Base-by-base conservation (phyloP, 2,329 filamentous ascomycete species). In the Pezicula carpinea region DNA sequence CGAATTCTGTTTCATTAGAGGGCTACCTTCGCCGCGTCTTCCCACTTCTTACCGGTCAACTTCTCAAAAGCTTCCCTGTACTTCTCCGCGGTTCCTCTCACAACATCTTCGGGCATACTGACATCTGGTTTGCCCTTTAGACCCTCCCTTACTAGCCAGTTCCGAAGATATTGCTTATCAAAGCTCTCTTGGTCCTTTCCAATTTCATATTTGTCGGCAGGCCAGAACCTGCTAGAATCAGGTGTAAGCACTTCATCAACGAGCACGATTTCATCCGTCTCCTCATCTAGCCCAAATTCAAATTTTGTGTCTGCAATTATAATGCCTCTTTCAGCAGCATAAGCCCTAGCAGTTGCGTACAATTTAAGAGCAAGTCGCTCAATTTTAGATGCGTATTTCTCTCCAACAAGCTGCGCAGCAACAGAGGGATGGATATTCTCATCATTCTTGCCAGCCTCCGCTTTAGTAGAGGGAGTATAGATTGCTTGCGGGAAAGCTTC, bases 181-280 rank as follows among this genome's bases (percentile, higher is more conserved):
- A 92, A 93, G 68, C 87, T 93, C 46, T 85, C 77, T 71, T 95
- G 89, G 47, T 85, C 77, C 52, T 75, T 75, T 2, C 91, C 90
- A 15, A 87, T 68, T 62, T 82, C 76, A 63, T 92, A 95, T 39
- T 75, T 75, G 36, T 82, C 82, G 53, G 77, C 80, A 1, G 83
- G 83, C 91, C 92, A 97, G 75, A 96, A 96, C 14, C 91, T 80
- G 43, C 86, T 92, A 46, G 80, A 85, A 64, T 89, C 85, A 2
- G 90, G 89, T 6, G 89, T 95, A 50, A 88, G 66, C 5, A 89
- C 80, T 64, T 86, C 86, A 66, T 85, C 85, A 2, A 87, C 76
- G 33, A 88, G 68, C n/a, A 87, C 76, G 11, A 89, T 73, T 58
- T 83, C 75, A 46, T 77, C 70, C 0, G 74, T 78, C 46, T 70